A percentile compares a stretch with the other conserved stretches of the same genome.
Evolutionary conservation across 192 early-diverging fungal species (phyloP).

Genomic region (Rhizoclosmatium globosum): DNA sequence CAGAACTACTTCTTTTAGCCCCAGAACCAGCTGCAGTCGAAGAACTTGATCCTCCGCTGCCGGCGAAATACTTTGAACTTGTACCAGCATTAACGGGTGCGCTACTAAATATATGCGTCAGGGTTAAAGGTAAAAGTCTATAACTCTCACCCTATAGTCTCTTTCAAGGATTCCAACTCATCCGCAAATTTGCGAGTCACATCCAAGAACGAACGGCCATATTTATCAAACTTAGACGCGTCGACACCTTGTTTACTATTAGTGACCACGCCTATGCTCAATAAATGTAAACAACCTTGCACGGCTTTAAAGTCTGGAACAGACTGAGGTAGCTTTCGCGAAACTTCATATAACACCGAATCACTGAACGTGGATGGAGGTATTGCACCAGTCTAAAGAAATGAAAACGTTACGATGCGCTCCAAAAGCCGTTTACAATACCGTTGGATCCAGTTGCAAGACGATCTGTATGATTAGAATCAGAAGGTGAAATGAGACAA

Average conservation of each 20-base stretch:
- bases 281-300: background rate
- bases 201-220: conserved; percentile 7
- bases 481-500: background rate
- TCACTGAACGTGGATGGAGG: conserved; percentile 1
- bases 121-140: background rate
- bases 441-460: conserved; percentile 8
- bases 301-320: conserved; percentile 17
- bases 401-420: conserved; percentile 2
- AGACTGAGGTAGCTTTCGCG: conserved; percentile 18
- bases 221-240: conserved; percentile 3
- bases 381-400: conserved; percentile 28
- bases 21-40: background rate
- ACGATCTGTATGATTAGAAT: background rate
- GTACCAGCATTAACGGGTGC: background rate
- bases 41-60: background rate
- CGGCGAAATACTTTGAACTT: background rate
- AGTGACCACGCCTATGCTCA: no score
- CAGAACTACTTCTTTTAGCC: background rate
- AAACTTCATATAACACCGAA: conserved; percentile 19
- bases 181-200: conserved; percentile 10
- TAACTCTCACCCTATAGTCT: background rate
- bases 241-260: conserved; percentile 1
- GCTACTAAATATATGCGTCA: background rate
- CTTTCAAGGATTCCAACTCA: conserved; percentile 18
- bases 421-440: background rate